A percentile compares a stretch with the other conserved stretches of the same genome.
Evolutionary conservation across 192 early-diverging fungal species (phyloP).

Genomic region (Coemansia sp.): DNA sequence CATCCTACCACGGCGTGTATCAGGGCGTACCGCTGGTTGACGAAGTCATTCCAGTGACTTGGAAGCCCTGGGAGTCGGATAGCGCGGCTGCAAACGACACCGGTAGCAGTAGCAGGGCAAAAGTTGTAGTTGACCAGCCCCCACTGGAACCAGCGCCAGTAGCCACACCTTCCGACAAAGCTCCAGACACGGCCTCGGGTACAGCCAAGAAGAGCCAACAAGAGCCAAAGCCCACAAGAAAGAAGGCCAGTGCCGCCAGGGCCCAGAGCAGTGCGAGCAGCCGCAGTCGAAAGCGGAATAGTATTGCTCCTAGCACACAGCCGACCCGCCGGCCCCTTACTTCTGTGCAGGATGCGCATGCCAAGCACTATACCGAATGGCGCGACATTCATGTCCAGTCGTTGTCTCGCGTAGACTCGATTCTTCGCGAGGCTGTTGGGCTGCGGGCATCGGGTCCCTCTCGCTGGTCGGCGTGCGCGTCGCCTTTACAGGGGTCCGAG

Average conservation of each 20-base stretch:
- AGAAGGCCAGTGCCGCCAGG: background rate
- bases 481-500: background rate
- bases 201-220: background rate
- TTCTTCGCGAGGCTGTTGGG: constrained; percentile 50
- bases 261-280: constrained; percentile 4
- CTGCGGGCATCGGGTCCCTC: constrained; percentile 9
- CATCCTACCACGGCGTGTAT: constrained; percentile 23
- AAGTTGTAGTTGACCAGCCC: background rate
- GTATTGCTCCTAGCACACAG: background rate
- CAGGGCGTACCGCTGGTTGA: constrained; percentile 37
- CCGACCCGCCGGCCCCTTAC: constrained; percentile 21
- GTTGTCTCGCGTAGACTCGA: constrained; percentile 44
- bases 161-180: background rate
- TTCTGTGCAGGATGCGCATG: constrained; percentile 13
- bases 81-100: background rate
- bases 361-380: constrained; percentile 28
- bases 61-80: background rate
- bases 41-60: constrained; percentile 2
- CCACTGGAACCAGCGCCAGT: background rate
- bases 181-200: background rate
- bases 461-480: constrained; percentile 18
- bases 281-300: background rate
- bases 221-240: background rate
- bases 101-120: background rate
- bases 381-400: constrained; percentile 54